A percentile compares a stretch with the other conserved stretches of the same genome.
Evolutionary conservation across 352 stramenopile species (phyloP).

Genomic region (Phytophthora nicotianae): DNA sequence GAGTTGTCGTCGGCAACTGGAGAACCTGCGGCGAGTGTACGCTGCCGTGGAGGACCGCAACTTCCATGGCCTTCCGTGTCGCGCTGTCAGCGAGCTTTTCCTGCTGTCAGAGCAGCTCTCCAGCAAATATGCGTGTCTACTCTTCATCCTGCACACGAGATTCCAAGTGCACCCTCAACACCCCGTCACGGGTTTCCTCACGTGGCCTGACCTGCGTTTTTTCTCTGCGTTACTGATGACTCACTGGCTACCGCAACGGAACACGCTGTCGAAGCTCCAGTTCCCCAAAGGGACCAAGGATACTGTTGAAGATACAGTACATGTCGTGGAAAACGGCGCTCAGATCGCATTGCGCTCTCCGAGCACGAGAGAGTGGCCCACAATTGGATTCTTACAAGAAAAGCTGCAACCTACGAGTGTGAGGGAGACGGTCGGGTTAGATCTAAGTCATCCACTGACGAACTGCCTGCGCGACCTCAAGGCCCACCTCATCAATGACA

Average conservation of each 20-base stretch:
- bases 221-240: slow-evolving; percentile 74
- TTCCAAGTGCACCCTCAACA: slow-evolving; percentile 79
- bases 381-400: slow-evolving; percentile 57
- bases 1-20: slow-evolving; percentile 77
- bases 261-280: slow-evolving; percentile 41
- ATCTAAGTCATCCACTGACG: slow-evolving; percentile 64
- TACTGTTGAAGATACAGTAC: slow-evolving; percentile 15
- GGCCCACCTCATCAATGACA: slow-evolving; percentile 77
- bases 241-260: slow-evolving; percentile 75
- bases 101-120: slow-evolving; percentile 74
- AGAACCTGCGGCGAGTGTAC: slow-evolving; percentile 83
- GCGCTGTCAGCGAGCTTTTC: slow-evolving; percentile 61
- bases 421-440: slow-evolving; percentile 58
- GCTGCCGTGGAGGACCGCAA: slow-evolving; percentile 76
- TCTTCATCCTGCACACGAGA: slow-evolving; percentile 79
- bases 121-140: slow-evolving; percentile 78
- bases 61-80: slow-evolving; percentile 64
- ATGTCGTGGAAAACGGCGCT: slow-evolving; percentile 62
- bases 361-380: slow-evolving; percentile 49
- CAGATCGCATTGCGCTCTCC: slow-evolving; percentile 45
- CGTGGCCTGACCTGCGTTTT: slow-evolving; percentile 74
- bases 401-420: slow-evolving; percentile 58
- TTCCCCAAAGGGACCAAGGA: slow-evolving; percentile 18
- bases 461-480: slow-evolving; percentile 79
- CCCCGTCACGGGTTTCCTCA: slow-evolving; percentile 57